These are phyloP conservation scores for Hypoxylon rickii DNA, from an alignment of 495 filamentous ascomycete genomes.

Conservation along the genomic window DNA sequence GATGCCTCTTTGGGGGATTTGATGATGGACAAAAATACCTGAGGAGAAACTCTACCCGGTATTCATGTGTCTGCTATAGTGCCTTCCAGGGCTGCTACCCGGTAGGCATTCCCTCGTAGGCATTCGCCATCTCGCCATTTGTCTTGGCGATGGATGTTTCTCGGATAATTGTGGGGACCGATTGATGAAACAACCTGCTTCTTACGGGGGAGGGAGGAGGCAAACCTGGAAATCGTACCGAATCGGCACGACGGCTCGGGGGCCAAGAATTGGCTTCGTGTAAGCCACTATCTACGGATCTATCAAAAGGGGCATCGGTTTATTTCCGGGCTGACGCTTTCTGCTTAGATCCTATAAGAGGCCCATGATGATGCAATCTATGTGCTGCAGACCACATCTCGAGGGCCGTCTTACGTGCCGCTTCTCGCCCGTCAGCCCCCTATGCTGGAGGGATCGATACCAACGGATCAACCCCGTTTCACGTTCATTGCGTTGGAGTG, in stretches of 20 bases:
- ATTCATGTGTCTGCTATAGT: no score
- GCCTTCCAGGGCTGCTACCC: no score
- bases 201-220: no score
- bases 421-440: background rate
- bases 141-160: background rate
- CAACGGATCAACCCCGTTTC: slow-evolving; percentile 15
- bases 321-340: no score
- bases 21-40: slow-evolving; percentile 22
- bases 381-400: slow-evolving; percentile 9
- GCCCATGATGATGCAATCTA: slow-evolving; percentile 10
- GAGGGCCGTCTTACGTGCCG: slow-evolving; percentile 13
- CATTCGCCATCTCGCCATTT: background rate
- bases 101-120: no score
- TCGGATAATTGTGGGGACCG: slow-evolving; percentile 18
- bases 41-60: slow-evolving; percentile 3
- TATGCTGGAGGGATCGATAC: slow-evolving; percentile 5
- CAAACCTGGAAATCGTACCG: no score
- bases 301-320: no score
- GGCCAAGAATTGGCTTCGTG: no score
- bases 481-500: slow-evolving; percentile 4
- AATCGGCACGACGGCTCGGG: no score
- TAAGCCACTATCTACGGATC: no score
- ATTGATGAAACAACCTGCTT: background rate
- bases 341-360: no score
- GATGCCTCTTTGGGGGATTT: slow-evolving; percentile 12